Percentiles rank a stretch among this genome's conserved stretches.
Conservation (phyloP, 1,284 basidiomycete genomes). For the Marasmius oreades region DNA sequence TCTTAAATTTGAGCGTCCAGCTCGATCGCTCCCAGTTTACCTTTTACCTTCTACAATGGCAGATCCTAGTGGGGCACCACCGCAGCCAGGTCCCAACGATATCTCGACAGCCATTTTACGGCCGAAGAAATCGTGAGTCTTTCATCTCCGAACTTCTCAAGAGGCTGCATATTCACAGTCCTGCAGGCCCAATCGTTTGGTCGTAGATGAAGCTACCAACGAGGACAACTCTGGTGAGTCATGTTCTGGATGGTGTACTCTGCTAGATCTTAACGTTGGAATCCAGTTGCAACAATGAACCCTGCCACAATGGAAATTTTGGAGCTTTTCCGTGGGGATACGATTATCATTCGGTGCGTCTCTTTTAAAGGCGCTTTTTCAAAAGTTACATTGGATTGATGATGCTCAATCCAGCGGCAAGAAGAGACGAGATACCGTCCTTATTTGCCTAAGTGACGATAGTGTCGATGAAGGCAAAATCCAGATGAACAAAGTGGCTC, state of each 20-base stretch:
- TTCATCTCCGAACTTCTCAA: constrained; percentile 10
- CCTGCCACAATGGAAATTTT: constrained; percentile 96
- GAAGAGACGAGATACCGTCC: constrained; percentile 93
- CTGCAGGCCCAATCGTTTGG: constrained; percentile 85
- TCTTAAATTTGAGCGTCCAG: constrained; percentile 25
- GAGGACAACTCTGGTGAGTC: constrained; percentile 88
- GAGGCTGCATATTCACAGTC: constrained; percentile 11
- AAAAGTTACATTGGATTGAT: constrained; percentile 2
- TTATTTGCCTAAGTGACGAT: constrained; percentile 94
- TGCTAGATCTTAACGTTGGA: background rate
- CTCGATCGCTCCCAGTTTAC: constrained; percentile 13
- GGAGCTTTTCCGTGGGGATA: constrained; percentile 93
- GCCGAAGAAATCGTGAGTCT: constrained; percentile 91
- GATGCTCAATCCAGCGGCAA: constrained; percentile 64
- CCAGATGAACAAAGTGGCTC: constrained; percentile 98
- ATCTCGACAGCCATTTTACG: constrained; percentile 91
- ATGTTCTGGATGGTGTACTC: constrained; percentile 4
- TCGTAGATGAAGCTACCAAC: constrained; percentile 87
- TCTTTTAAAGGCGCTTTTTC: constrained; percentile 11
- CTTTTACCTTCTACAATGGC: constrained; percentile 42
- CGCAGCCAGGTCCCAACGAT: constrained; percentile 77
- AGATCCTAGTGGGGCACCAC: constrained; percentile 76
- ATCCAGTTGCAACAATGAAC: constrained; percentile 85
- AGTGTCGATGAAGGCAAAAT: constrained; percentile 98
- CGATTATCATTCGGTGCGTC: constrained; percentile 81